phyloP scores from a whole-genome alignment of 352 stramenopile genomes.

The Blastocystis sp. region DNA sequence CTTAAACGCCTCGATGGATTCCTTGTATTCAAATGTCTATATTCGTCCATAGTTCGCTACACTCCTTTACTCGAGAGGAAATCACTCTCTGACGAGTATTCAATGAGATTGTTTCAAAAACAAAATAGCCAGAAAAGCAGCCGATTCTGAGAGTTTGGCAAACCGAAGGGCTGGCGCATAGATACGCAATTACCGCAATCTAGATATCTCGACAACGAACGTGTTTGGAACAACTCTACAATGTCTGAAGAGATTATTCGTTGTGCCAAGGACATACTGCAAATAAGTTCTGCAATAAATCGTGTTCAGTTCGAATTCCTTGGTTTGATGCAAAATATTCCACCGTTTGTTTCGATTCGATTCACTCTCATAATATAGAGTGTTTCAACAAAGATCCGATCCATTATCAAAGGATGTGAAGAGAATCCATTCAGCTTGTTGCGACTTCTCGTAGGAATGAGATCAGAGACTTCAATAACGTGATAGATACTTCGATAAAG shows the following conservation, averaged over 20 bases:
- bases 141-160: background rate
- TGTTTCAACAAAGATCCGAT: background rate
- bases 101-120: conserved; percentile 11
- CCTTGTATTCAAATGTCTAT: background rate
- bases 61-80: too few relatives aligned
- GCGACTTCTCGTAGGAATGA: background rate
- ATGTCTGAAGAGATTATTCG: background rate
- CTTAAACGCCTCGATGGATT: conserved; percentile 28
- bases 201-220: too few relatives aligned
- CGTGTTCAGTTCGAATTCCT: background rate
- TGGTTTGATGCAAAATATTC: background rate
- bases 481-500: conserved; percentile 29
- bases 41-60: conserved; percentile 18
- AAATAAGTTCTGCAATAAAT: background rate
- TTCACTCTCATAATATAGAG: background rate
- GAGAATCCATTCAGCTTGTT: background rate
- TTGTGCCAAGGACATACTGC: background rate
- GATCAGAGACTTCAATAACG: background rate
- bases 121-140: background rate
- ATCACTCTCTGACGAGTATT: background rate
- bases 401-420: background rate
- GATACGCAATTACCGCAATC: too few relatives aligned
- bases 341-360: background rate
- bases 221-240: too few relatives aligned
- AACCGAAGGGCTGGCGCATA: background rate